phyloP scores from a whole-genome alignment of 768 basidiomycete genomes.

The Leucogyrophana mollusca region DNA sequence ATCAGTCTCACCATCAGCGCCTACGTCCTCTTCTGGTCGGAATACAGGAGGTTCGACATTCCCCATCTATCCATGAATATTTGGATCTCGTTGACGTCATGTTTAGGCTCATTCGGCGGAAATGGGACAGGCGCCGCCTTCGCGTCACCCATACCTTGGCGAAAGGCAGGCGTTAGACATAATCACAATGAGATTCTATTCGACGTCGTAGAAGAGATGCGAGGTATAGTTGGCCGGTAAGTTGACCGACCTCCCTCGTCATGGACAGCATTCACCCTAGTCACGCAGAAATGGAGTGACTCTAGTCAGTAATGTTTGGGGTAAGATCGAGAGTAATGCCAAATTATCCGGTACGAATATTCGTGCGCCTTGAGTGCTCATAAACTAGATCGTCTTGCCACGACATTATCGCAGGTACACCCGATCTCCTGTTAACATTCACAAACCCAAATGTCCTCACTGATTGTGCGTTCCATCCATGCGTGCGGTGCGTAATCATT shows the following conservation, averaged over 20 bases:
- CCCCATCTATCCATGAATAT: neutral
- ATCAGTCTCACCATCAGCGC: conserved; percentile 25
- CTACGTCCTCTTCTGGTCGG: conserved; percentile 22
- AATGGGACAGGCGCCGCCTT: conserved; percentile 51
- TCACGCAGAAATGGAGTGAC: conserved; percentile 62
- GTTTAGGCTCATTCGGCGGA: conserved; percentile 34
- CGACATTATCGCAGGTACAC: conserved; percentile 57
- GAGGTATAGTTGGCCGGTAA: conserved; percentile 39
- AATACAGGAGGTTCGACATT: conserved; percentile 20
- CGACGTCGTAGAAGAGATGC: conserved; percentile 82
- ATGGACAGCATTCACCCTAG: neutral
- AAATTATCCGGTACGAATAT: conserved; percentile 65
- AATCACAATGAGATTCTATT: conserved; percentile 92
- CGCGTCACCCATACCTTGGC: conserved; percentile 92
- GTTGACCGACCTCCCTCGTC: neutral
- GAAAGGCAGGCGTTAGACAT: conserved; percentile 79
- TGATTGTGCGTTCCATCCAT: conserved; percentile 90
- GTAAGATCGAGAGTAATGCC: conserved; percentile 75
- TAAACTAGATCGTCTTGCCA: conserved; percentile 5
- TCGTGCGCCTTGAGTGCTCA: neutral
- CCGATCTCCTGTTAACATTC: conserved; percentile 82
- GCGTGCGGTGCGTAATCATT: conserved; percentile 65
- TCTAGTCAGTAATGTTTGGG: conserved; percentile 67
- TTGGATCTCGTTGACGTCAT: no score
- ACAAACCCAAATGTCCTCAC: conserved; percentile 68